Percentiles rank a stretch among this genome's conserved stretches.
These are phyloP conservation scores for Spergularia bocconei DNA, from an alignment of 148 eudicot genomes.

Conservation along the genomic window DNA sequence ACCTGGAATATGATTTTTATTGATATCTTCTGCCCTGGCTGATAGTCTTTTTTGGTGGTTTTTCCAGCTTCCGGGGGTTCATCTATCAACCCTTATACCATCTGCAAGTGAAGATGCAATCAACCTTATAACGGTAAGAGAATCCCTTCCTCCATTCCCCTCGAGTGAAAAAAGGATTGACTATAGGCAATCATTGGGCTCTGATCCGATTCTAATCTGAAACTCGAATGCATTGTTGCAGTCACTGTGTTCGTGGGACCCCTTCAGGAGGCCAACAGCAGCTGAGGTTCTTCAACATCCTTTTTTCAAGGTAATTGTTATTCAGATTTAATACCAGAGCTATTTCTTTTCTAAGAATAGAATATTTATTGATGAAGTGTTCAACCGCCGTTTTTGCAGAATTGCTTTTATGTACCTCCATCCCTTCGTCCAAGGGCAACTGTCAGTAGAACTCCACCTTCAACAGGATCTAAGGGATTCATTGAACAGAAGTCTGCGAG, in stretches of 20 bases:
- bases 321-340: neutral
- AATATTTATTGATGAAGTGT: neutral
- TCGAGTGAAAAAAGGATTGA: neutral
- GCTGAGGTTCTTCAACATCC: constrained; percentile 85
- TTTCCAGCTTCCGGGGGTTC: constrained; percentile 60
- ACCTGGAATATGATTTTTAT: neutral
- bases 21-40: constrained; percentile 9
- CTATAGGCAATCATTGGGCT: neutral
- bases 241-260: constrained; percentile 81
- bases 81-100: constrained; percentile 67
- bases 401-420: constrained; percentile 52
- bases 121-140: constrained; percentile 55
- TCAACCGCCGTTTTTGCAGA: constrained; percentile 35
- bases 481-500: constrained; percentile 48
- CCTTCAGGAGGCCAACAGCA: constrained; percentile 86
- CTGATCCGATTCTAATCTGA: neutral
- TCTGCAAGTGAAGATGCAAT: constrained; percentile 74
- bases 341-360: neutral
- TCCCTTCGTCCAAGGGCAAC: constrained; percentile 40
- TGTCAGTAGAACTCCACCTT: constrained; percentile 47
- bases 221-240: constrained; percentile 14
- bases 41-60: constrained; percentile 2
- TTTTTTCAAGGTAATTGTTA: constrained; percentile 67
- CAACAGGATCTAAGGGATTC: constrained; percentile 41
- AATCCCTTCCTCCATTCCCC: neutral